Conservation (phyloP, 306 rosid species). For the Cajanus cajan region DNA sequence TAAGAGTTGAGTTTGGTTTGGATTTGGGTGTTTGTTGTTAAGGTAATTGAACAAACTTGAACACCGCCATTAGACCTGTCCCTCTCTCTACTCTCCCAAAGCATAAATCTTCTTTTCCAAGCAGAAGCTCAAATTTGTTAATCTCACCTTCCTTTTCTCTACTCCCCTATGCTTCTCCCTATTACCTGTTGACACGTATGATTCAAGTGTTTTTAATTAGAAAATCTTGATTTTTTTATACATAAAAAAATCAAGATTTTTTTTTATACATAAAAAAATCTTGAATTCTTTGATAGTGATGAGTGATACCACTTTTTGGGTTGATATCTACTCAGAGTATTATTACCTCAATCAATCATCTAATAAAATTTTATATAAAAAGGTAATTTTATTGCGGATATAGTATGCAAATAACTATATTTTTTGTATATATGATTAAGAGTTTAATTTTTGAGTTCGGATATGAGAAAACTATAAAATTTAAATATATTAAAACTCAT, state of each 20-base stretch:
- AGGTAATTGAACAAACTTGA: not conserved
- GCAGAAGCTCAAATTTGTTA: conserved; percentile 24
- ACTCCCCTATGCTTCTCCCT: not conserved
- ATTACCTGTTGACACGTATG: conserved; percentile 4
- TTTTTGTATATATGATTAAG: too few species aligned
- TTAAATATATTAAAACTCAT: too few species aligned
- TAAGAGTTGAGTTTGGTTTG: not conserved
- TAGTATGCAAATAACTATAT: too few species aligned
- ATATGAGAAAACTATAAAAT: too few species aligned
- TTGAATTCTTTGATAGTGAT: not conserved
- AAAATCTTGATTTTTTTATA: not conserved
- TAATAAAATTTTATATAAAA: too few species aligned
- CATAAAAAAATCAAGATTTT: not conserved
- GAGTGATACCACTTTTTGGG: too few species aligned
- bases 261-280: not conserved
- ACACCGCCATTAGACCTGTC: conserved; percentile 28
- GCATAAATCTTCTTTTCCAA: conserved; percentile 28
- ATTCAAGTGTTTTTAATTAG: not conserved
- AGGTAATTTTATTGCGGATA: too few species aligned
- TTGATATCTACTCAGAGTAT: too few species aligned
- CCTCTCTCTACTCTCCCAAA: conserved; percentile 18
- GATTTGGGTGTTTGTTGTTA: not conserved
- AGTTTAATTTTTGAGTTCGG: too few species aligned
- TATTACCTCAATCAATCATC: too few species aligned
- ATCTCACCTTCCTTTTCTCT: not conserved